Percentiles rank a stretch among this genome's conserved stretches.
phyloP scores from a whole-genome alignment of 108 stramenopile species.

The Fragilaria radians region DNA sequence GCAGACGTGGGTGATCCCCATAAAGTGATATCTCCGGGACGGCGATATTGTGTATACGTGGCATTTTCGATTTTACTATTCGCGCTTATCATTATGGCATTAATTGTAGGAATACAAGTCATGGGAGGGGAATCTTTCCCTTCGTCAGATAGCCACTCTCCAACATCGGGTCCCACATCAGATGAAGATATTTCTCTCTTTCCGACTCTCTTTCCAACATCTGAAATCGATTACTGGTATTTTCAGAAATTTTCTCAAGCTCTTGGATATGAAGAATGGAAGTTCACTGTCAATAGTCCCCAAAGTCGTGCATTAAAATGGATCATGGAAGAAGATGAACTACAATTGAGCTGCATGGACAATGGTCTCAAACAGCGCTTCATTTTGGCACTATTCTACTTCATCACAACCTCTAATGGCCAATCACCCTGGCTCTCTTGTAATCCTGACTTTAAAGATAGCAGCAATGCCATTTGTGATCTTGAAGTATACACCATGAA shows the following conservation, averaged over 20 bases:
- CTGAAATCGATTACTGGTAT: too few species aligned
- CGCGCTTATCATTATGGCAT: slow-evolving; percentile 9
- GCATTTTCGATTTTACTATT: slow-evolving; percentile 26
- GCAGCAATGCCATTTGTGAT: slow-evolving; percentile 14
- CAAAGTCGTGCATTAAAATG: slow-evolving; percentile 33
- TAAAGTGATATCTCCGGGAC: slow-evolving; percentile 46
- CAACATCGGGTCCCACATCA: background rate
- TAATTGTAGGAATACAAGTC: background rate
- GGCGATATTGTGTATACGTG: slow-evolving; percentile 57
- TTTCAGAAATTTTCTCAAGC: slow-evolving; percentile 9
- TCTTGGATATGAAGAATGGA: background rate
- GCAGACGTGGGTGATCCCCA: too few species aligned
- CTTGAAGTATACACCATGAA: background rate
- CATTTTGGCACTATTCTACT: slow-evolving; percentile 41
- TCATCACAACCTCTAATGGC: slow-evolving; percentile 20
- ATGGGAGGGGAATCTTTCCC: background rate
- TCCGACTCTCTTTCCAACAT: too few species aligned
- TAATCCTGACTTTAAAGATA: slow-evolving; percentile 7
- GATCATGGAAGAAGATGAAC: slow-evolving; percentile 50
- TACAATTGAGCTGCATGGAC: slow-evolving; percentile 31
- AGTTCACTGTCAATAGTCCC: slow-evolving; percentile 9
- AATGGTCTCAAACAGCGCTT: slow-evolving; percentile 51
- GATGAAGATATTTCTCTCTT: background rate
- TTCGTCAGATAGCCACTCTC: background rate
- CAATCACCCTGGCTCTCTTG: slow-evolving; percentile 27